Evolutionary conservation across 1,139 yeast species (phyloP), one percentile per base, ranked within the genome.

Genomic region (Blastobotrys raffinosifermentans): DNA sequence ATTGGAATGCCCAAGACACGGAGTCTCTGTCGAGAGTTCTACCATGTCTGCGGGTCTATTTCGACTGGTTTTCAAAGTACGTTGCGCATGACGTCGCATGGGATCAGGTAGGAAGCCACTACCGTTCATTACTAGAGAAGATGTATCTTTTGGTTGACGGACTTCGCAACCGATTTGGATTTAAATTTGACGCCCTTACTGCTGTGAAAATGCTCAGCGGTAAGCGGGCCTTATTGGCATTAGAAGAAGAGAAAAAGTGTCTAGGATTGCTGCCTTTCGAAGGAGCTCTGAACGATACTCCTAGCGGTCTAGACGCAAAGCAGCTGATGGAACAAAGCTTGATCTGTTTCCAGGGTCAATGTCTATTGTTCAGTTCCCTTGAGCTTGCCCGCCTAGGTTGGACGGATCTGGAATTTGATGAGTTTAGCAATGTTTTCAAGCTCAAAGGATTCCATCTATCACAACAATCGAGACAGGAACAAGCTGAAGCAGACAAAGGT

Each of bases 281-380:
- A 7, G 43, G 43, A 3, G 45, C 37, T 1, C 34, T 48, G 11
- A 41, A 37, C 22, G 52, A 48, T 21, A 37, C 41, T 14, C 52
- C 52, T 1, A 34, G 38, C 29, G 51, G 48, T 4, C 14, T 38
- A 11, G 20, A 26, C 21, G 29, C n/a, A 30, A 25, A 15, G 5
- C 29, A 19, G 15, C 15, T 11, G 15, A 13, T 30, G 2, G 19
- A 35, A 7, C 14, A 34, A 22, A 35, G 32, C 10, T 15, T 25
- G n/a, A 23, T 34, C 4, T 15, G 8, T 19, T 36, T 34, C 17
- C 43, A 37, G 20, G 26, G 36, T 31, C 37, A 35, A 13, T 36
- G 38, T 31, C 22, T 39, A 10, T 26, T 36, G 10, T 38, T 38
- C 17, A 31, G 33, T 16, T 41, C 41, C 6, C 27, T 40, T 16